Conservation (phyloP, 805 yeast species). For the Barnettozyma sucrosica region DNA sequence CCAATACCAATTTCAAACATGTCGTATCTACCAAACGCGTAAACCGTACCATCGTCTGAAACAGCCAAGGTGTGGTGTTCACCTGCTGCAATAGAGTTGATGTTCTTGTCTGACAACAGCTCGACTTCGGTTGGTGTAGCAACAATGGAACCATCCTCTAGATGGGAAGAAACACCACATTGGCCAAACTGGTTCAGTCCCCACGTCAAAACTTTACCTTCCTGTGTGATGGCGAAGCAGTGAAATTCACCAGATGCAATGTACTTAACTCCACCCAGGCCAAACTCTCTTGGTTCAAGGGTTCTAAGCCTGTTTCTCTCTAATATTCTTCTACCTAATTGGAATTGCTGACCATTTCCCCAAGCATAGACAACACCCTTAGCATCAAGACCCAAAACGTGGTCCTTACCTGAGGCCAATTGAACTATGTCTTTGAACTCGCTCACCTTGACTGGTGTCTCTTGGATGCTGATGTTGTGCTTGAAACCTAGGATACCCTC, state of each 20-base stretch:
- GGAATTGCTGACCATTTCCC: slow-evolving; percentile 96
- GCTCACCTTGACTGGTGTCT: slow-evolving; percentile 56
- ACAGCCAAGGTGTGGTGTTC: slow-evolving; percentile 90
- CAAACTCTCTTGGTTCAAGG: slow-evolving; percentile 77
- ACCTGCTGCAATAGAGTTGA: slow-evolving; percentile 74
- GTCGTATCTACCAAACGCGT: slow-evolving; percentile 86
- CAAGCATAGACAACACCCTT: slow-evolving; percentile 89
- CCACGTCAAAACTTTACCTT: slow-evolving; percentile 78
- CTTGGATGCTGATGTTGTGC: slow-evolving; percentile 58
- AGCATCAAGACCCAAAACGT: slow-evolving; percentile 73
- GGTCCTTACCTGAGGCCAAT: slow-evolving; percentile 91
- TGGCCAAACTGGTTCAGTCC: slow-evolving; percentile 97
- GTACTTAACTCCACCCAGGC: slow-evolving; percentile 68
- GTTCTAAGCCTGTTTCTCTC: slow-evolving; percentile 73
- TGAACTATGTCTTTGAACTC: slow-evolving; percentile 67
- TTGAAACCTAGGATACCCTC: slow-evolving; percentile 88
- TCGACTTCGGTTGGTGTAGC: slow-evolving; percentile 69
- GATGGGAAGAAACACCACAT: slow-evolving; percentile 74
- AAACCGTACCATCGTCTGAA: slow-evolving; percentile 64
- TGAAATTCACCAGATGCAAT: slow-evolving; percentile 95
- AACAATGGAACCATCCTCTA: slow-evolving; percentile 82
- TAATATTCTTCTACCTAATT: slow-evolving; percentile 79
- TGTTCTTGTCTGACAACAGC: slow-evolving; percentile 52
- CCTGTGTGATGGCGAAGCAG: slow-evolving; percentile 80
- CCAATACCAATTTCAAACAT: slow-evolving; percentile 89